Evolutionary conservation across 2,329 filamentous ascomycete genomes (phyloP), one percentile per base, ranked within the genome.

Genomic region (Cytospora piceae): DNA sequence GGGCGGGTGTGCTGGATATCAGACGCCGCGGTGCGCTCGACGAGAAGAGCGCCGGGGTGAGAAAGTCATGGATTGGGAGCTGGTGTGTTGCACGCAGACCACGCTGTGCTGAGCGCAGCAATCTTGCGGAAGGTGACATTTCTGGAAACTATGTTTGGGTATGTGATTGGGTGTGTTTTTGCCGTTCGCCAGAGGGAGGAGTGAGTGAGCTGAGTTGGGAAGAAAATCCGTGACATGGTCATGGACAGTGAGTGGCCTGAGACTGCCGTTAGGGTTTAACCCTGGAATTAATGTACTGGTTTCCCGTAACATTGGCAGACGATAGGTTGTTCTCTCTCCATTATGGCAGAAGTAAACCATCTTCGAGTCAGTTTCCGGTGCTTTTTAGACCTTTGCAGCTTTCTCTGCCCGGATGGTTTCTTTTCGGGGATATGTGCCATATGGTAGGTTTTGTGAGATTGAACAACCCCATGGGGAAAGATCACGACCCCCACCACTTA

Each of bases 21-120:
- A 57, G 49, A 31, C 60, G 66, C 31, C 71, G 70, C 59, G 67
- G 68, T 46, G 51, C 58, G 56, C 57, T 20, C 27, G 70, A 68
- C 55, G 70, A 69, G 63, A 70, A 70, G 61, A 79, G 70, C 58
- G 76, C 74, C 27, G 79, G 77, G 14, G 74, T 72, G 34, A 81
- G 74, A 58, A 80, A 78, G 62, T 80, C 76, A 61, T 74, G 76
- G 31, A 77, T 61, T 42, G 74, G 73, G 2, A 70, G 61, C 51
- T 68, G 54, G 39, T 57, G 70, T 37, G 58, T 14, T 17, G 53
- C 22, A 34, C 67, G 55, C 49, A 63, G 61, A 15, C 67, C 65
- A 66, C 71, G 73, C 66, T 72, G 62, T 9, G 63, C 51, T 20
- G 69, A 51, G 66, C 69, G 70, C 65, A 69, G 27, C 37, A 73